Base-by-base conservation (phyloP, 2,329 filamentous ascomycete species). In the Pseudocercospora cruenta region DNA sequence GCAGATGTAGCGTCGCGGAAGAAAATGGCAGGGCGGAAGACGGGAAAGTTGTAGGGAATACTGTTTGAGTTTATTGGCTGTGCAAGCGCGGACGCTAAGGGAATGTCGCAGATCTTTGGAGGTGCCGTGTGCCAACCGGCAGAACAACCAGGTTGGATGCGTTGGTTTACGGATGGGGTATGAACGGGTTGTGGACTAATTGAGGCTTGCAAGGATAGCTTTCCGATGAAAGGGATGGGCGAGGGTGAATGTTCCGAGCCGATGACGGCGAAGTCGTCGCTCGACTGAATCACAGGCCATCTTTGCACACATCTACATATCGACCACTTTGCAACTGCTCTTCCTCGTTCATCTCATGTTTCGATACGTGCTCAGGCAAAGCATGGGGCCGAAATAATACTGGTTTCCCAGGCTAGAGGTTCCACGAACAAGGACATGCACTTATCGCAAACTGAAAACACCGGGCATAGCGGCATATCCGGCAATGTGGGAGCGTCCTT, bases 1-100 rank as follows among this genome's bases (percentile, higher is more conserved):
- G 51, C 51, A 55, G 51, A 55, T 33, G 51, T 55, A 31, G 51
- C 51, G 51, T 55, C 22, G 8, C 51, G 51, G 51, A 26, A 55
- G 51, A 28, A 26, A 33, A 28, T 55, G 16, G 51, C 22, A 31
- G 22, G 51, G 22, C 51, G 26, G 51, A 26, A 22, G 31, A 10
- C 22, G 33, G 31, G 21, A 21, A 16, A 4, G 54, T 31, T n/a
- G 54, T 31, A 16, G 19, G 26, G 19, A 12, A 33, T 31, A n/a
- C 45, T 49, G 10, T 8, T 12, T 53, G 21, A 4, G 4, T 26
- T 57, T 5, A 57, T 57, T 57, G 54, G 54, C 19, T 31, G 9
- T 19, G 7, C 4, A 16, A 12, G 26, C 26, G 26, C 54, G 54
- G 54, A 33, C 3, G 54, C 54, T 57, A 57, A 57, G 54, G 54